Conservation (phyloP, 164 flowering plant genomes). For the Vitis riparia region DNA sequence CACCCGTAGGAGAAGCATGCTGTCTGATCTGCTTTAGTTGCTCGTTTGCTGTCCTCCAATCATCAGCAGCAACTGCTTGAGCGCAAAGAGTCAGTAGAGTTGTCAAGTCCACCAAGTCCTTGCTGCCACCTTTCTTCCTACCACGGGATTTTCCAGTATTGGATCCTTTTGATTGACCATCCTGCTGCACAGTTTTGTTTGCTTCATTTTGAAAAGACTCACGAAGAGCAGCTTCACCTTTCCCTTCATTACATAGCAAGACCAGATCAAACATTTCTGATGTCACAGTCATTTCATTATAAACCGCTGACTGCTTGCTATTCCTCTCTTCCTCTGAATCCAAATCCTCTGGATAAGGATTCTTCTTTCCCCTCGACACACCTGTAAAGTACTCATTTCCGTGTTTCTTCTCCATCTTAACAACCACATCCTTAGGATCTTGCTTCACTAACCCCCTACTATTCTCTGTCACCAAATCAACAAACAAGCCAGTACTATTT, state of each 20-base stretch:
- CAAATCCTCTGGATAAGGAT: slow-evolving; percentile 20
- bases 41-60: slow-evolving; percentile 33
- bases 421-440: slow-evolving; percentile 2
- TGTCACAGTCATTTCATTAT: slow-evolving; percentile 27
- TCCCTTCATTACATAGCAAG: slow-evolving; percentile 28
- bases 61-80: slow-evolving; percentile 38
- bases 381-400: neutral
- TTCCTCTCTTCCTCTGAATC: slow-evolving; percentile 29
- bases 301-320: slow-evolving; percentile 44
- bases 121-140: slow-evolving; percentile 26
- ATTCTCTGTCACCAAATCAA: neutral
- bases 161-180: slow-evolving; percentile 15
- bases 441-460: neutral
- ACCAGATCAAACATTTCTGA: slow-evolving; percentile 41
- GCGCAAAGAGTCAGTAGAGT: slow-evolving; percentile 41
- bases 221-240: slow-evolving; percentile 25
- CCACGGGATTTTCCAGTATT: slow-evolving; percentile 23
- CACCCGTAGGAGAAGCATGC: slow-evolving; percentile 42
- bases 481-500: neutral
- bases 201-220: slow-evolving; percentile 11
- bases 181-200: slow-evolving; percentile 15
- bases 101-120: slow-evolving; percentile 41
- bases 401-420: slow-evolving; percentile 12
- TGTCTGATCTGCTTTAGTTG: slow-evolving; percentile 40
- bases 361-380: slow-evolving; percentile 34